These are phyloP conservation scores for Candida cerambycidarum DNA, from an alignment of 805 yeast genomes.

Conservation along the genomic window DNA sequence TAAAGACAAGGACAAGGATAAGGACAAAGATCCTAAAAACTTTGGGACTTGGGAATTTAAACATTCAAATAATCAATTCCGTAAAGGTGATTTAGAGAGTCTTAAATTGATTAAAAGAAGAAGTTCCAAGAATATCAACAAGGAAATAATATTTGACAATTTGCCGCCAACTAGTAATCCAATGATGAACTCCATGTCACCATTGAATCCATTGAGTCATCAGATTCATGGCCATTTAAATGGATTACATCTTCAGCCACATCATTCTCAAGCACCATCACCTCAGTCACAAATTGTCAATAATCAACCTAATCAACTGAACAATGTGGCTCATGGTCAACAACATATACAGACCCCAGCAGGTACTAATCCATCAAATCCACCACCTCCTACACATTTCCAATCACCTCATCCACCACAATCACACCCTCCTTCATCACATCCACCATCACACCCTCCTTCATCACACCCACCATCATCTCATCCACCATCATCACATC, in stretches of 20 bases:
- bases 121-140: slow-evolving; percentile 46
- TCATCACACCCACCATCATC: slow-evolving; percentile 4
- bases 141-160: slow-evolving; percentile 38
- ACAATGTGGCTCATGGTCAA: no score
- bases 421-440: not conserved
- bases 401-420: not conserved
- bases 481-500: slow-evolving; percentile 1
- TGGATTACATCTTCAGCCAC: not conserved
- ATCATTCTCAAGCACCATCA: not conserved
- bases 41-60: slow-evolving; percentile 74
- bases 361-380: not conserved
- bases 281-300: not conserved
- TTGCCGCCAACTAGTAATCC: slow-evolving; percentile 10
- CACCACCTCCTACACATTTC: not conserved
- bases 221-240: not conserved
- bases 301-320: slow-evolving; percentile 21
- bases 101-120: slow-evolving; percentile 78
- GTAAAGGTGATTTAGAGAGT: slow-evolving; percentile 76
- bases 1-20: slow-evolving; percentile 6
- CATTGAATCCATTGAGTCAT: slow-evolving; percentile 1
- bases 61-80: slow-evolving; percentile 76
- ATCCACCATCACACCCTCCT: slow-evolving; percentile 19
- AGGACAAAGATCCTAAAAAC: not conserved
- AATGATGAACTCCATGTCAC: not conserved
- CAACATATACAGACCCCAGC: slow-evolving; percentile 6